These are phyloP conservation scores for Achlya hypogyna DNA, from an alignment of 352 stramenopile genomes.

Conservation along the genomic window DNA sequence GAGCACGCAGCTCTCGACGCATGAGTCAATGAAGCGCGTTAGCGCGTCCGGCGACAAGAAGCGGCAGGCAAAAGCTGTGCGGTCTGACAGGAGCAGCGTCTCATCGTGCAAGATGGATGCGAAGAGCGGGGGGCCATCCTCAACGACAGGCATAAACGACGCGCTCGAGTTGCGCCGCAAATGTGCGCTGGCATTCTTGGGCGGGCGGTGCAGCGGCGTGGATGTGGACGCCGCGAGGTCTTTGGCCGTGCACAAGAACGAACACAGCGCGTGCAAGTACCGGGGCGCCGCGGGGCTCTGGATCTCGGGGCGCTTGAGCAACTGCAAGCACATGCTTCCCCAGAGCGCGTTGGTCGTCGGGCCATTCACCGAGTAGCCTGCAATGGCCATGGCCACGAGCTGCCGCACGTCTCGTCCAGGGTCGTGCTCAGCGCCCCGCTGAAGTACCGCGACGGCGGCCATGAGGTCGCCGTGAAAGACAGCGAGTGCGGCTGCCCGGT, in stretches of 20 bases:
- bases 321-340: constrained; percentile 66
- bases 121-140: constrained; percentile 29
- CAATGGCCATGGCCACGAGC: constrained; percentile 82
- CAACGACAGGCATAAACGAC: neutral
- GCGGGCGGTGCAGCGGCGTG: neutral
- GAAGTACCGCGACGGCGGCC: constrained; percentile 52
- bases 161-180: constrained; percentile 4
- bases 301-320: constrained; percentile 70
- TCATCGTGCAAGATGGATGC: constrained; percentile 78
- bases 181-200: neutral
- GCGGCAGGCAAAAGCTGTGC: constrained; percentile 86
- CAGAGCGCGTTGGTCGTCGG: constrained; percentile 41
- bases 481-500: constrained; percentile 55
- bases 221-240: constrained; percentile 23
- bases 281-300: constrained; percentile 44
- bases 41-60: constrained; percentile 84
- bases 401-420: constrained; percentile 68
- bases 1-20: constrained; percentile 71
- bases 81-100: constrained; percentile 80
- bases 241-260: constrained; percentile 53
- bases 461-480: constrained; percentile 79
- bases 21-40: constrained; percentile 63
- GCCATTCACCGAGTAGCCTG: constrained; percentile 52
- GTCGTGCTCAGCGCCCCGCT: constrained; percentile 59
- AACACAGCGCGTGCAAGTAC: constrained; percentile 75